A percentile compares a stretch with the other conserved stretches of the same genome.
phyloP scores from a whole-genome alignment of 345 rosid genomes.

The Rubroshorea leprosula region DNA sequence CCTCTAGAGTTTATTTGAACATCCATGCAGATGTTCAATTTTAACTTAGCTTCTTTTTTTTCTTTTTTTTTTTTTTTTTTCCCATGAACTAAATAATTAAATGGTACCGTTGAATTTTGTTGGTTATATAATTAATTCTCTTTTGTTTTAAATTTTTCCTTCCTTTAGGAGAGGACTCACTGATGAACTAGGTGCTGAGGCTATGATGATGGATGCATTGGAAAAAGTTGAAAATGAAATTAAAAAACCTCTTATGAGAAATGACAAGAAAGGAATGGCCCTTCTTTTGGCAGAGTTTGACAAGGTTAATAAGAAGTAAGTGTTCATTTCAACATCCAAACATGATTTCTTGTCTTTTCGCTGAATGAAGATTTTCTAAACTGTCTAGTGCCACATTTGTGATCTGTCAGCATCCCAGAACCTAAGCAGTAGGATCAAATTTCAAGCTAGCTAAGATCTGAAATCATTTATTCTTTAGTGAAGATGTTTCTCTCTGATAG shows the following conservation, averaged over 20 bases:
- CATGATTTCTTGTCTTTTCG: neutral
- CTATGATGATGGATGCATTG: constrained; percentile 91
- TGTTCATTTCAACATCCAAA: constrained; percentile 6
- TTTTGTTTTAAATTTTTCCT: constrained; percentile 5
- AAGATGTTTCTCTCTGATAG: neutral
- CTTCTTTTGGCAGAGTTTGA: constrained; percentile 86
- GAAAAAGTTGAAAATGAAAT: constrained; percentile 89
- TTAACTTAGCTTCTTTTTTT: too few relatives aligned
- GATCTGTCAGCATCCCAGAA: neutral
- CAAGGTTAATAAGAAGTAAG: constrained; percentile 83
- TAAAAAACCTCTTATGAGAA: constrained; percentile 91
- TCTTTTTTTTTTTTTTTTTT: too few relatives aligned
- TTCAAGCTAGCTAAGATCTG: neutral
- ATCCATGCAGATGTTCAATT: too few relatives aligned
- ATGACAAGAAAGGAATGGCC: constrained; percentile 87
- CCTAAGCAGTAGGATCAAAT: neutral
- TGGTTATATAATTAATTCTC: neutral
- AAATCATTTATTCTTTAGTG: neutral
- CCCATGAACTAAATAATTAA: too few relatives aligned
- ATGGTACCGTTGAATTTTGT: neutral
- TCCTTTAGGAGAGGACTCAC: constrained; percentile 68
- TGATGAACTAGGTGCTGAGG: constrained; percentile 89
- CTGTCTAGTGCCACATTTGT: neutral
- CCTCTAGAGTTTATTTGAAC: constrained; percentile 7
- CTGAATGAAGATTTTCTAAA: constrained; percentile 4